Evolutionary conservation across 2,329 filamentous ascomycete genomes (phyloP).

Genomic region (Botrytis deweyae): DNA sequence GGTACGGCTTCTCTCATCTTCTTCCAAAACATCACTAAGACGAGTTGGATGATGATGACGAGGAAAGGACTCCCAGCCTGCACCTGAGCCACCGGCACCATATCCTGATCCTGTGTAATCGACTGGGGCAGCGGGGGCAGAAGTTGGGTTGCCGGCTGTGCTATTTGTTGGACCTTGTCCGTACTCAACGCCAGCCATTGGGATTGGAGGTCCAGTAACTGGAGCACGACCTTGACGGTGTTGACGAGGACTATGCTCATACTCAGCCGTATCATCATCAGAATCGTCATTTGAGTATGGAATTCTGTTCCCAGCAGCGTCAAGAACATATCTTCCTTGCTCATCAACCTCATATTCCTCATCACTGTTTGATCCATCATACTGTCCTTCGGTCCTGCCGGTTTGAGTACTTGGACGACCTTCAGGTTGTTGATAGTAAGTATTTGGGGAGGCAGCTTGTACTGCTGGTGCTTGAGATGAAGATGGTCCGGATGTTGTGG

Average conservation of each 20-base stretch:
- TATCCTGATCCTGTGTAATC: slow-evolving; percentile 70
- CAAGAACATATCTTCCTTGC: slow-evolving; percentile 59
- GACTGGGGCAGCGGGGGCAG: slow-evolving; percentile 37
- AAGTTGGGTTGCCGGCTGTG: slow-evolving; percentile 20
- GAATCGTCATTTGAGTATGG: slow-evolving; percentile 47
- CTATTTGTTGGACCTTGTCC: slow-evolving; percentile 30
- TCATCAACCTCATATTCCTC: slow-evolving; percentile 70
- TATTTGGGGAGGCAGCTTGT: slow-evolving; percentile 42
- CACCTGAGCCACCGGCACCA: slow-evolving; percentile 53
- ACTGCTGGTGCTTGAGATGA: slow-evolving; percentile 45
- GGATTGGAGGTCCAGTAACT: slow-evolving; percentile 29
- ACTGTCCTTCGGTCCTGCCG: slow-evolving; percentile 39
- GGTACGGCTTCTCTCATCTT: slow-evolving; percentile 77
- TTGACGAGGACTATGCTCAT: slow-evolving; percentile 46
- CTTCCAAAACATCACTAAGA: slow-evolving; percentile 83
- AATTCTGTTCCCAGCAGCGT: slow-evolving; percentile 61
- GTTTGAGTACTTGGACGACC: slow-evolving; percentile 28
- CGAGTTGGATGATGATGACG: slow-evolving; percentile 85
- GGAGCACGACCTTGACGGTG: slow-evolving; percentile 31
- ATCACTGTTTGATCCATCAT: slow-evolving; percentile 56
- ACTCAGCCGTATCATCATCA: slow-evolving; percentile 56
- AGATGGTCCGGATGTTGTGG: slow-evolving; percentile 22
- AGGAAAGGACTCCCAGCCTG: slow-evolving; percentile 73
- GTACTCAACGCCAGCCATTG: slow-evolving; percentile 34
- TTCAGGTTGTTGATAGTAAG: slow-evolving; percentile 49